Conservation (phyloP, 257 asterid genomes). For the Scutellaria barbata region DNA sequence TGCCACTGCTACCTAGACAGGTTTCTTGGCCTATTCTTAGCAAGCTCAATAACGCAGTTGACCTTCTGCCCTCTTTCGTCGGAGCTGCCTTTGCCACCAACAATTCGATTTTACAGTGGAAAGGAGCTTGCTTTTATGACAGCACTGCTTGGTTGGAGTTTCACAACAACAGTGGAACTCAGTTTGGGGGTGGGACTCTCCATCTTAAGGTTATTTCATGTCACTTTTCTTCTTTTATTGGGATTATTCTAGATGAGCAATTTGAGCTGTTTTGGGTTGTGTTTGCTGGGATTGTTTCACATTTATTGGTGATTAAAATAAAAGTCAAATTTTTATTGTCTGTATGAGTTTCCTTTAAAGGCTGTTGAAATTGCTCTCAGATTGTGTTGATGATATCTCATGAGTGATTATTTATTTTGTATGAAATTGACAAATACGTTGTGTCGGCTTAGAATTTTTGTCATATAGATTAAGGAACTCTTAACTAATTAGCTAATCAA, state of each 20-base stretch:
- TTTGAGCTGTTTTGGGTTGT: not conserved
- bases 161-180: slow-evolving; percentile 60
- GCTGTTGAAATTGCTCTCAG: not conserved
- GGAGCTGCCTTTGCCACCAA: slow-evolving; percentile 52
- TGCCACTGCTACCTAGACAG: slow-evolving; percentile 75
- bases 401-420: slow-evolving; percentile 9
- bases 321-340: not conserved
- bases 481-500: no score
- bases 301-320: slow-evolving; percentile 13
- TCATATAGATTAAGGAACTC: no score
- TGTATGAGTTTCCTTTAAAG: not conserved
- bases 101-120: slow-evolving; percentile 55
- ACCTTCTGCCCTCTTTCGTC: slow-evolving; percentile 76
- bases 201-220: slow-evolving; percentile 63
- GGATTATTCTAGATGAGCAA: not conserved
- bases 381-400: not conserved
- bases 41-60: slow-evolving; percentile 63
- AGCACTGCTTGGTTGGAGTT: slow-evolving; percentile 83
- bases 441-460: no score
- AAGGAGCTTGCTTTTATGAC: slow-evolving; percentile 78
- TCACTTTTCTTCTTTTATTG: slow-evolving; percentile 11
- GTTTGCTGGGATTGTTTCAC: slow-evolving; percentile 21
- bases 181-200: slow-evolving; percentile 89
- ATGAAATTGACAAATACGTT: not conserved
- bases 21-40: slow-evolving; percentile 74